A percentile compares a stretch with the other conserved stretches of the same genome.
Evolutionary conservation across 257 asterid genomes (phyloP).

Genomic region (Solanum arcanum): DNA sequence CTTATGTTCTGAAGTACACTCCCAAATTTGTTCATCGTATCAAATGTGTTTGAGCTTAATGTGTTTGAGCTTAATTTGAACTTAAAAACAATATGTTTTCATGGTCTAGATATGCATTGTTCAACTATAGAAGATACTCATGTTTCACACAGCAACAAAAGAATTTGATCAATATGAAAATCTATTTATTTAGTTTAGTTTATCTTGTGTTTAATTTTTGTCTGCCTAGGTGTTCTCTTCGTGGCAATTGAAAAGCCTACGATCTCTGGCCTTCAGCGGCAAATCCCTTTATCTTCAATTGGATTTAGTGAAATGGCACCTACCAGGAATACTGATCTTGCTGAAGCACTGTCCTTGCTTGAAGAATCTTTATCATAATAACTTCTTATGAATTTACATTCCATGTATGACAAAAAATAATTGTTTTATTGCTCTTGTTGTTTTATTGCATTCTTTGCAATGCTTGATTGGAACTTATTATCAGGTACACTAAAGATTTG

Average conservation of each 20-base stretch:
- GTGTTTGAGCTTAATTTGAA: background rate
- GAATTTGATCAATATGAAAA: background rate
- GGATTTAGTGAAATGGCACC: conserved; percentile 9
- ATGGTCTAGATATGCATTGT: background rate
- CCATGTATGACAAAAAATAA: background rate
- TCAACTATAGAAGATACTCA: background rate
- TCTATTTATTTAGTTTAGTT: background rate
- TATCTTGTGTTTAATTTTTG: background rate
- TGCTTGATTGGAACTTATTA: background rate
- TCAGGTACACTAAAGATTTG: background rate
- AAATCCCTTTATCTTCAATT: background rate
- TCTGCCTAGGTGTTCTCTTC: conserved; percentile 2
- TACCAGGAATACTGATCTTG: conserved; percentile 5
- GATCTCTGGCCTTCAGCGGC: background rate
- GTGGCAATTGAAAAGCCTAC: conserved; percentile 4
- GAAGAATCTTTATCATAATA: conserved; percentile 1
- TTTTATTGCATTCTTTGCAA: background rate
- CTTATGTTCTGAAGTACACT: background rate
- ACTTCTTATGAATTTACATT: background rate
- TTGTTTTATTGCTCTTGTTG: background rate
- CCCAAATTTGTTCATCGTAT: background rate
- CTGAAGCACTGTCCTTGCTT: conserved; percentile 3
- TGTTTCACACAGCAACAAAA: background rate
- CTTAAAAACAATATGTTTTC: background rate
- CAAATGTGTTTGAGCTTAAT: background rate